Evolutionary conservation across 2,329 filamentous ascomycete species (phyloP).

Genomic region (Bimuria novae-zelandiae): DNA sequence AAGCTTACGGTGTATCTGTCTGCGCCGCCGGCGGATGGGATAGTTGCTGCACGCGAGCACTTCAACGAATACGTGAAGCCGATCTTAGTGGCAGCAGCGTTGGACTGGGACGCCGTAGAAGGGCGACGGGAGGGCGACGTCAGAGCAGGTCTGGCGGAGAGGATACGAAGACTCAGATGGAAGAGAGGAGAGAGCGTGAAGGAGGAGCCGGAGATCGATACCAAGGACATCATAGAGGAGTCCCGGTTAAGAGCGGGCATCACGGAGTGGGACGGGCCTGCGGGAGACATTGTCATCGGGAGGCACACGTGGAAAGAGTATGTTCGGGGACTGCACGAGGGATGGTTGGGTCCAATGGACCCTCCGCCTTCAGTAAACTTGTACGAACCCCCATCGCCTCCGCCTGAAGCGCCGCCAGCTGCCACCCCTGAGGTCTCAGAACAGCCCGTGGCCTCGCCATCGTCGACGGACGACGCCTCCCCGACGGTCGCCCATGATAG

Average conservation of each 20-base stretch:
- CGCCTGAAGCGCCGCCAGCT: slow-evolving; percentile 14
- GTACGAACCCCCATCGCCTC: slow-evolving; percentile 21
- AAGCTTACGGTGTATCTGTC: slow-evolving; percentile 85
- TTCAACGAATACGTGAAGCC: slow-evolving; percentile 97
- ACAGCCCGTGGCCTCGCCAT: slow-evolving; percentile 12
- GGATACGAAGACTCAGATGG: slow-evolving; percentile 70
- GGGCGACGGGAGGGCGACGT: slow-evolving; percentile 92
- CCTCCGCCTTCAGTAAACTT: slow-evolving; percentile 52
- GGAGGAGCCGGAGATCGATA: slow-evolving; percentile 53
- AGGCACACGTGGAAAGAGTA: slow-evolving; percentile 98
- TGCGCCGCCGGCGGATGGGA: slow-evolving; percentile 82
- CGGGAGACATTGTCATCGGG: slow-evolving; percentile 87
- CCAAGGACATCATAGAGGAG: slow-evolving; percentile 65
- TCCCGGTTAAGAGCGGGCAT: slow-evolving; percentile 70
- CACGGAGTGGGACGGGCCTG: slow-evolving; percentile 71
- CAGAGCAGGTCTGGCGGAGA: slow-evolving; percentile 82
- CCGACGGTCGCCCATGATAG: slow-evolving; percentile 28
- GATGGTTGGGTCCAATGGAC: slow-evolving; percentile 87
- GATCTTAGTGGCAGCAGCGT: slow-evolving; percentile 80
- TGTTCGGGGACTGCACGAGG: slow-evolving; percentile 88
- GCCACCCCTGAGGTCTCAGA: slow-evolving; percentile 14
- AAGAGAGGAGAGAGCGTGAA: slow-evolving; percentile 60
- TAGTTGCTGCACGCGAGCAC: slow-evolving; percentile 86
- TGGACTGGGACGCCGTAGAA: slow-evolving; percentile 97
- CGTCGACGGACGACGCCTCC: slow-evolving; percentile 41